Conservation (phyloP, 257 asterid genomes). For the Primulina eburnea region DNA sequence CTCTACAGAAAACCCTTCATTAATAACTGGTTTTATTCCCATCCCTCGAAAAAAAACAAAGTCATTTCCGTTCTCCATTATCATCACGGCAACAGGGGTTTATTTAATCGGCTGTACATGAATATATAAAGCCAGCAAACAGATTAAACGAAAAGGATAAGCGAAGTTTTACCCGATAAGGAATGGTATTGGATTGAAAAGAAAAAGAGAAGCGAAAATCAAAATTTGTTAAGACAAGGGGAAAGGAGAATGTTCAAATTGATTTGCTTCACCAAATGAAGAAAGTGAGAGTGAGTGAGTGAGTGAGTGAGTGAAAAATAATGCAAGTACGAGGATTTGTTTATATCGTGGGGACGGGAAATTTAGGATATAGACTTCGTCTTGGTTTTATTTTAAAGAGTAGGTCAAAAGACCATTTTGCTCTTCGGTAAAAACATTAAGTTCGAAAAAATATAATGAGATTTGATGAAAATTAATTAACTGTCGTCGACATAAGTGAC, state of each 20-base stretch:
- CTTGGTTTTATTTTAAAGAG: too few species aligned
- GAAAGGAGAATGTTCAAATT: conserved; percentile 6
- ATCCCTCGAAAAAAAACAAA: conserved; percentile 19
- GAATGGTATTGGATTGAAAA: conserved; percentile 13
- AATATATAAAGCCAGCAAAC: conserved; percentile 14
- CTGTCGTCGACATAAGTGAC: too few species aligned
- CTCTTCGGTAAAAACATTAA: too few species aligned
- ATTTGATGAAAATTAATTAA: too few species aligned
- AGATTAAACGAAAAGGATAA: not conserved
- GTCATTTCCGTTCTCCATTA: conserved; percentile 2
- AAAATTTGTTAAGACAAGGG: conserved; percentile 18
- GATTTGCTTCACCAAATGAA: conserved; percentile 39
- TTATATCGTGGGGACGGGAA: not conserved
- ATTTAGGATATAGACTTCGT: too few species aligned
- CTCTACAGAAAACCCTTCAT: not conserved
- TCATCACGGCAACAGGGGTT: conserved; percentile 28
- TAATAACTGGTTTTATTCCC: not conserved
- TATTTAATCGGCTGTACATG: conserved; percentile 12
- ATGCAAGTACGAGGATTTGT: conserved; percentile 4
- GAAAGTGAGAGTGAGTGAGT: conserved; percentile 22
- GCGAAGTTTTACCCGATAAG: conserved; percentile 12
- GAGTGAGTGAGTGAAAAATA: not conserved
- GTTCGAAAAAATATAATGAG: too few species aligned
- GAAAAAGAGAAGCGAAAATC: conserved; percentile 7
- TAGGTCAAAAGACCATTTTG: too few species aligned